These are phyloP conservation scores for Leptodontidium sp. DNA, from an alignment of 2,329 filamentous ascomycete genomes.

Conservation along the genomic window DNA sequence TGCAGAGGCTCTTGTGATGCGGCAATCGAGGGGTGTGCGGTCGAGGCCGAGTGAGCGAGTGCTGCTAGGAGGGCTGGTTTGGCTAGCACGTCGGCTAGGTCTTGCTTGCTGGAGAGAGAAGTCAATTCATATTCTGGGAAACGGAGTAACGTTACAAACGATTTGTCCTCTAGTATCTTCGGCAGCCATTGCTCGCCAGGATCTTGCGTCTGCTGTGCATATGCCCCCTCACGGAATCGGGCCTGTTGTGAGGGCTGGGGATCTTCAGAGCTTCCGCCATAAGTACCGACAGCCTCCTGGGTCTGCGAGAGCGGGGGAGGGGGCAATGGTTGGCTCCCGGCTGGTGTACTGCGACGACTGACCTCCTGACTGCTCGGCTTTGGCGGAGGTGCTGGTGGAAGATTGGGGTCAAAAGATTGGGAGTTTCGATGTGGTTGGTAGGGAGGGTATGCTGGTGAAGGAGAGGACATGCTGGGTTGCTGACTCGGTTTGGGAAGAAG, in stretches of 20 bases:
- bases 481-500: not conserved
- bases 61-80: conserved; percentile 73
- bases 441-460: conserved; percentile 39
- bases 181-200: conserved; percentile 82
- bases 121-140: conserved; percentile 32
- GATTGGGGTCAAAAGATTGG: conserved; percentile 55
- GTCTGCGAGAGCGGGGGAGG: conserved; percentile 40
- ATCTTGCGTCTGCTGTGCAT: conserved; percentile 57
- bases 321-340: conserved; percentile 49
- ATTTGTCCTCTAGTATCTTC: conserved; percentile 78
- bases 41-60: conserved; percentile 72
- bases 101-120: conserved; percentile 68
- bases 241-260: conserved; percentile 35
- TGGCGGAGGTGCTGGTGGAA: conserved; percentile 74
- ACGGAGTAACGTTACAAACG: conserved; percentile 61
- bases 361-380: conserved; percentile 75
- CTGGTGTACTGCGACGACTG: conserved; percentile 72
- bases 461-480: conserved; percentile 38
- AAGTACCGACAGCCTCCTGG: conserved; percentile 35
- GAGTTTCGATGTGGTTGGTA: conserved; percentile 42
- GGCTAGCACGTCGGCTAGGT: conserved; percentile 75
- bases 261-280: conserved; percentile 32
- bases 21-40: conserved; percentile 75
- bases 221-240: conserved; percentile 38
- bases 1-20: conserved; percentile 71